Evolutionary conservation across 1,139 yeast genomes (phyloP), one percentile per base, ranked within the genome.

Genomic region (Chernovozyma sophiae-reginae): DNA sequence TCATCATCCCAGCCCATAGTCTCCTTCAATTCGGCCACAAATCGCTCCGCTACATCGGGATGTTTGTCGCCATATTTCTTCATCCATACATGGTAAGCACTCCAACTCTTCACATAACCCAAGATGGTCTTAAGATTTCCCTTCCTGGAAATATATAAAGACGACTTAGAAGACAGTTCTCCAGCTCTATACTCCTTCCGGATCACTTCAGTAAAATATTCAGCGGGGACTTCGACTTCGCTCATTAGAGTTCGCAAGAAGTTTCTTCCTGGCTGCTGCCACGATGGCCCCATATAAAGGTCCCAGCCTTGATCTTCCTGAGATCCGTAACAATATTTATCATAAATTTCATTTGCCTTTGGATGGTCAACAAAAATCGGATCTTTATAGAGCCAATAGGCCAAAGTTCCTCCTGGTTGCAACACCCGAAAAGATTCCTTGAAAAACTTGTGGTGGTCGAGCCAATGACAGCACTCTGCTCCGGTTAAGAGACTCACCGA

Each of bases 381-480:
- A 49, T 86, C 92, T 30, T 75, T 75, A 52, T 86, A 86, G n/a
- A 85, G 84, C 86, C 92, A 86, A 47, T 74, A 76, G 0, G 87
- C 84, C 35, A 86, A 58, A 1, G 86, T 79, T 1, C 90, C 95
- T 17, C 68, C 69, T 0, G 72, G 65, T 43, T 70, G 73, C 42
- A 86, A 62, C 10, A 79, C 60, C 11, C 76, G 56, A 24, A 62
- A 56, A 25, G 74, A 69, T 39, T 75, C 77, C 8, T 54, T 47
- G 51, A 79, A 76, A 57, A 82, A 84, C 24, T 47, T 45, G 0
- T 61, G 66, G 42, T 75, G 76, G 28, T 81, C 69, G 38, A 86
- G 74, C 95, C 95, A 86, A 55, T 86, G 96, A 12, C 76, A 74
- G 34, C 89, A 82, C 54, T 86, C 89, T 0, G 89, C 94, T 7